These are phyloP conservation scores for Globisporangium apiculatum DNA, from an alignment of 352 stramenopile species.

Conservation along the genomic window DNA sequence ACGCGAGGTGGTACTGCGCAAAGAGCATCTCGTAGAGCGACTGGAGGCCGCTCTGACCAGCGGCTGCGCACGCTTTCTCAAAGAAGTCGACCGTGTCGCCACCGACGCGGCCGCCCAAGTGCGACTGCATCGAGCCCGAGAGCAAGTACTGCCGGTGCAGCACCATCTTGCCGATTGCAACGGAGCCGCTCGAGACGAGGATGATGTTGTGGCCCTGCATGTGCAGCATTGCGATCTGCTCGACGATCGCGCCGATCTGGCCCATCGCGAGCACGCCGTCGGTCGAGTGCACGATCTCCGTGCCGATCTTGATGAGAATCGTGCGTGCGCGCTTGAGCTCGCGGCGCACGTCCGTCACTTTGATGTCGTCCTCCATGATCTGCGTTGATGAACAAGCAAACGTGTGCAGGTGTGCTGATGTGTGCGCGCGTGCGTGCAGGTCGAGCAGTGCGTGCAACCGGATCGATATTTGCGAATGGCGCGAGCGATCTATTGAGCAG, in stretches of 20 bases:
- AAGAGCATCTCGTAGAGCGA: slow-evolving; percentile 86
- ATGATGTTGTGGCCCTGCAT: slow-evolving; percentile 81
- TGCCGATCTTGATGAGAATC: slow-evolving; percentile 83
- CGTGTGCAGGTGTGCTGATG: background rate
- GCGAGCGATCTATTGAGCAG: too few species aligned
- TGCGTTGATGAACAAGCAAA: background rate
- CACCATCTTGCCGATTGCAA: slow-evolving; percentile 76
- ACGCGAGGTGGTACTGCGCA: slow-evolving; percentile 76
- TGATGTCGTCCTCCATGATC: background rate
- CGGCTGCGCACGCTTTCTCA: slow-evolving; percentile 62
- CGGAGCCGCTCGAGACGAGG: slow-evolving; percentile 74
- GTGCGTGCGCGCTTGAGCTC: slow-evolving; percentile 55
- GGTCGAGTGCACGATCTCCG: slow-evolving; percentile 76
- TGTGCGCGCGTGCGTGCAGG: too few species aligned
- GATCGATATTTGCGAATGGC: too few species aligned
- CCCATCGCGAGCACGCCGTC: slow-evolving; percentile 74
- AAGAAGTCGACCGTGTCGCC: slow-evolving; percentile 52
- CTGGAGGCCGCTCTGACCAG: slow-evolving; percentile 73
- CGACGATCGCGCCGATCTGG: slow-evolving; percentile 81
- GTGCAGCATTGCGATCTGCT: slow-evolving; percentile 76
- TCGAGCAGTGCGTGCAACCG: too few species aligned
- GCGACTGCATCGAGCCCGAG: slow-evolving; percentile 78
- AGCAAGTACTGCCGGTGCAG: slow-evolving; percentile 77
- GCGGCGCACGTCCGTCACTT: slow-evolving; percentile 13
- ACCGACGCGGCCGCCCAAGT: slow-evolving; percentile 50